These are phyloP conservation scores for Globisporangium perplexum DNA, from an alignment of 352 stramenopile species.

Conservation along the genomic window DNA sequence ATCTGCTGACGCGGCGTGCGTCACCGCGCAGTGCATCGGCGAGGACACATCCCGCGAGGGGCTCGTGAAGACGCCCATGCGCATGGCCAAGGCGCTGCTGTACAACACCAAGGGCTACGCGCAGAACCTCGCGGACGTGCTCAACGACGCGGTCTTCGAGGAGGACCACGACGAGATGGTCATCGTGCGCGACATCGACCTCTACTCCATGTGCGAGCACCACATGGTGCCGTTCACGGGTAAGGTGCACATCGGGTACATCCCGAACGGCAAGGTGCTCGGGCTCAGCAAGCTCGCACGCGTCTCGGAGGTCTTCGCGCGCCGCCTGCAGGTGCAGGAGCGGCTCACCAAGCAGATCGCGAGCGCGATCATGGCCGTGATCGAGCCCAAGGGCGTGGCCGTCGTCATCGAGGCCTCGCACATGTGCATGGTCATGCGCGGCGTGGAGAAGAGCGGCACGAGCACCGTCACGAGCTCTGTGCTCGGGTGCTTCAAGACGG, in stretches of 20 bases:
- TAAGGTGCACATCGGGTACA: slow-evolving; percentile 93
- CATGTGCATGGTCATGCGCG: slow-evolving; percentile 99
- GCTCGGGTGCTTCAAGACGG: slow-evolving; percentile 95
- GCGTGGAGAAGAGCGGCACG: slow-evolving; percentile 96
- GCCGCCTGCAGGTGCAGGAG: slow-evolving; percentile 98
- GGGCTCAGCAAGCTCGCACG: slow-evolving; percentile 98
- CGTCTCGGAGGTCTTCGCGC: slow-evolving; percentile 96
- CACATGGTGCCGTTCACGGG: slow-evolving; percentile 99
- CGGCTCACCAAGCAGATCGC: slow-evolving; percentile 99
- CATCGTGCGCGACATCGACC: slow-evolving; percentile 98
- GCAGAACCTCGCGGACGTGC: slow-evolving; percentile 83
- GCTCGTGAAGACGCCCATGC: slow-evolving; percentile 94
- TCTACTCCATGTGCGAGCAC: slow-evolving; percentile 99
- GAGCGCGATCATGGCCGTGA: slow-evolving; percentile 95
- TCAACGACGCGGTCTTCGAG: slow-evolving; percentile 98
- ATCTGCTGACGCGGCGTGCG: slow-evolving; percentile 2
- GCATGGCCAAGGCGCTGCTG: slow-evolving; percentile 95
- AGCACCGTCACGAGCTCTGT: slow-evolving; percentile 97
- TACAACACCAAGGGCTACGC: slow-evolving; percentile 96
- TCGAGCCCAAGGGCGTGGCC: slow-evolving; percentile 95
- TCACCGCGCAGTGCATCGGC: slow-evolving; percentile 70
- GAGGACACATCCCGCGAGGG: slow-evolving; percentile 94
- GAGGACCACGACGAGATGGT: slow-evolving; percentile 99
- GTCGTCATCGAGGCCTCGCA: slow-evolving; percentile 99
- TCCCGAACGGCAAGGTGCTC: slow-evolving; percentile 95